phyloP scores from a whole-genome alignment of 345 rosid species.

The Garcia nutans region DNA sequence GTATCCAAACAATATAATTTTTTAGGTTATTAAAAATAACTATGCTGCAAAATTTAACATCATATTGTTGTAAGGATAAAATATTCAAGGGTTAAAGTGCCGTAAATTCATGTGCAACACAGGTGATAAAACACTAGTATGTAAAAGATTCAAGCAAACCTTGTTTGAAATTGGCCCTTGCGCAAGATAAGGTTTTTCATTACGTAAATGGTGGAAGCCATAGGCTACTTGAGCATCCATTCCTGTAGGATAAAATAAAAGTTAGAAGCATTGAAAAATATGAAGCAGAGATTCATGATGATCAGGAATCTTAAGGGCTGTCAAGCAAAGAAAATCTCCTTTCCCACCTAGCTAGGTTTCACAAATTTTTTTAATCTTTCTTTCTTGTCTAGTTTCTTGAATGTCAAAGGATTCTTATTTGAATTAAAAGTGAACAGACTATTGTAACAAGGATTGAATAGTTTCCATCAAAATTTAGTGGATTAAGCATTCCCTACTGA shows the following conservation, averaged over 20 bases:
- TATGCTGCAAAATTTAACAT: no score
- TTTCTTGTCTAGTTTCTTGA: background rate
- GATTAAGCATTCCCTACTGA: background rate
- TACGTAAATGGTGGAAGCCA: constrained; percentile 93
- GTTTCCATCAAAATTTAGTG: background rate
- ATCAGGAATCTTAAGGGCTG: background rate
- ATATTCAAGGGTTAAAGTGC: no score
- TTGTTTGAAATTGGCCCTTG: constrained; percentile 92
- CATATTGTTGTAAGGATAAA: no score
- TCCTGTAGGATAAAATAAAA: constrained; percentile 45
- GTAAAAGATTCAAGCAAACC: constrained; percentile 38
- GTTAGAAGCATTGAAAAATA: constrained; percentile 12
- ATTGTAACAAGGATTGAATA: background rate
- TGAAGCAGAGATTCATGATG: constrained; percentile 3
- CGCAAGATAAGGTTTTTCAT: constrained; percentile 92
- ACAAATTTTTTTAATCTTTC: background rate
- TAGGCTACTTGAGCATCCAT: constrained; percentile 99
- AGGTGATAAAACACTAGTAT: no score
- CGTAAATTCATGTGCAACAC: no score
- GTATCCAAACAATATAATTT: no score
- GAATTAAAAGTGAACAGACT: background rate
- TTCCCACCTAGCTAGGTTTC: background rate
- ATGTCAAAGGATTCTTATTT: background rate
- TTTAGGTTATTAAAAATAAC: no score
- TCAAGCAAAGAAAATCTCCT: background rate